These are phyloP conservation scores for Physaria fendleri DNA, from an alignment of 345 rosid species.

Conservation along the genomic window DNA sequence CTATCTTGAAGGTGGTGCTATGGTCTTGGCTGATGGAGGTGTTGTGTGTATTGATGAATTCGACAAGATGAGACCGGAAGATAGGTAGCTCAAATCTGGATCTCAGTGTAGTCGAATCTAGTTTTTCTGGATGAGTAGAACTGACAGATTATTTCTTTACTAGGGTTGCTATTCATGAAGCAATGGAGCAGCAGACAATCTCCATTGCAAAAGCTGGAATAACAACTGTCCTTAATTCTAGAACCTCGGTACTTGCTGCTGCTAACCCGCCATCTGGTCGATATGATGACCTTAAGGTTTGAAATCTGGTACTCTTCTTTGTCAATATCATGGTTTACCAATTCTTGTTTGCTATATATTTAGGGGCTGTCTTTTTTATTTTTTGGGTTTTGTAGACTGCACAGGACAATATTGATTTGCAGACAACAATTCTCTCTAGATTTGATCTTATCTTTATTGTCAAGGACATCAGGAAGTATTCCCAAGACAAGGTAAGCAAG, in stretches of 20 bases:
- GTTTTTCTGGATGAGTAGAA: not conserved
- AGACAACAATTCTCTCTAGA: constrained; percentile 92
- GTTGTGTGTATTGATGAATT: constrained; percentile 97
- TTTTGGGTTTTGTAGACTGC: constrained; percentile 39
- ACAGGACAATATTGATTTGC: constrained; percentile 93
- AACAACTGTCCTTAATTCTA: constrained; percentile 93
- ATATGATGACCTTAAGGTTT: constrained; percentile 95
- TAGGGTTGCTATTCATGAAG: constrained; percentile 99
- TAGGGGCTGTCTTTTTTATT: not conserved
- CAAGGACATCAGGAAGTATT: constrained; percentile 78
- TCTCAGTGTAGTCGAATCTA: not conserved
- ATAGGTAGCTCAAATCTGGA: constrained; percentile 46
- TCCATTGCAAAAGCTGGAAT: constrained; percentile 99
- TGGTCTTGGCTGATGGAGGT: constrained; percentile 99
- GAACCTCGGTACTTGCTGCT: constrained; percentile 97
- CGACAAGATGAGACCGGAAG: constrained; percentile 99
- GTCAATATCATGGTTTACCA: not conserved
- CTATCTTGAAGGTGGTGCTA: constrained; percentile 99
- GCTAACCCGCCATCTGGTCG: constrained; percentile 98
- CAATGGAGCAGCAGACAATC: constrained; percentile 98
- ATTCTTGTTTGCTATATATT: constrained; percentile 1
- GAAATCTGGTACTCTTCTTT: not conserved
- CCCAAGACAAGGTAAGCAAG: constrained; percentile 72
- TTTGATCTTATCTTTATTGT: constrained; percentile 94
- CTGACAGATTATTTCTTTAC: not conserved